phyloP scores from a whole-genome alignment of 768 basidiomycete species.

The Russula sp. region DNA sequence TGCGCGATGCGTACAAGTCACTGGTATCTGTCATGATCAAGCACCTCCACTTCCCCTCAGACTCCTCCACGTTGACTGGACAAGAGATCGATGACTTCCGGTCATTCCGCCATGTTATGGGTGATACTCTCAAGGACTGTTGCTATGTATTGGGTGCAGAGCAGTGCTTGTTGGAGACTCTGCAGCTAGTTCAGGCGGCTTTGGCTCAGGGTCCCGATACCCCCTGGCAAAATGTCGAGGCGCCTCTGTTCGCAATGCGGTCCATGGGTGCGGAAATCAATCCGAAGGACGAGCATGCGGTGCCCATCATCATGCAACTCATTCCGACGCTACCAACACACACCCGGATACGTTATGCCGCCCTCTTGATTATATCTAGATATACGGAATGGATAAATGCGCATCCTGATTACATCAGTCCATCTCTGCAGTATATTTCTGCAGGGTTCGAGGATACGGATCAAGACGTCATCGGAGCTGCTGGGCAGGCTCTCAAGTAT shows the following conservation, averaged over 20 bases:
- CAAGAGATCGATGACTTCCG: slow-evolving; percentile 94
- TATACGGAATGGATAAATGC: slow-evolving; percentile 95
- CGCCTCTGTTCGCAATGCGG: slow-evolving; percentile 93
- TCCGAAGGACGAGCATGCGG: slow-evolving; percentile 66
- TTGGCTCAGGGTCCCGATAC: slow-evolving; percentile 51
- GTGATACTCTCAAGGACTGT: slow-evolving; percentile 97
- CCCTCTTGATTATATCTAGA: slow-evolving; percentile 87
- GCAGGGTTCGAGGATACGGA: slow-evolving; percentile 81
- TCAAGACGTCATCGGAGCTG: slow-evolving; percentile 81
- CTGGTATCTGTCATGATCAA: slow-evolving; percentile 82
- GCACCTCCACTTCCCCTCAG: slow-evolving; percentile 87
- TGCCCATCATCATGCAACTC: slow-evolving; percentile 96
- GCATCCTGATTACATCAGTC: slow-evolving; percentile 80
- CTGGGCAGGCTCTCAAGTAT: slow-evolving; percentile 93
- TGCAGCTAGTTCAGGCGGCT: slow-evolving; percentile 70
- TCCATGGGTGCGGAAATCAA: slow-evolving; percentile 97
- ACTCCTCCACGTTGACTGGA: slow-evolving; percentile 52
- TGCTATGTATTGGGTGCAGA: slow-evolving; percentile 89
- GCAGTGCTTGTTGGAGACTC: slow-evolving; percentile 71
- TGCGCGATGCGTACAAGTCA: slow-evolving; percentile 73
- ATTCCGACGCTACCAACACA: slow-evolving; percentile 85
- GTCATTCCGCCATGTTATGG: slow-evolving; percentile 95
- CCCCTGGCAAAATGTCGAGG: slow-evolving; percentile 95
- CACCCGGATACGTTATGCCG: slow-evolving; percentile 90
- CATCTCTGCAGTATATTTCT: slow-evolving; percentile 86